Conservation (phyloP, 805 yeast genomes). For the Lachancea meyersii region DNA sequence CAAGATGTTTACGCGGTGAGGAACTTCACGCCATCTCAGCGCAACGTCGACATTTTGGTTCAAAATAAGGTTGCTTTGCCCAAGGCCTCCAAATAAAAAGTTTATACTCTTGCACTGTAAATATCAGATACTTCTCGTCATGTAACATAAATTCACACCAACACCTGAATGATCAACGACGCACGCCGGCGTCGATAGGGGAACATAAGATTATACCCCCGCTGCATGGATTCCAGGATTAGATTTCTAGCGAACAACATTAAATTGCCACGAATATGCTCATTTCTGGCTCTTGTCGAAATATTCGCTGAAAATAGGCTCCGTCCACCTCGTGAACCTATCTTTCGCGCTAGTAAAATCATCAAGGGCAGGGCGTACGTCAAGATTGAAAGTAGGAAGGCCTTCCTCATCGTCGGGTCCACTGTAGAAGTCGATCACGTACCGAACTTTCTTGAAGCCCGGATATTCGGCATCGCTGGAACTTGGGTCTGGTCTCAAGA, state of each 20-base stretch:
- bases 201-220: too few relatives aligned
- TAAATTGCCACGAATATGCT: too few relatives aligned
- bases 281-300: slow-evolving; percentile 25
- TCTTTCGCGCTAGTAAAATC: slow-evolving; percentile 55
- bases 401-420: slow-evolving; percentile 90
- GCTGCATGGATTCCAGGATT: too few relatives aligned
- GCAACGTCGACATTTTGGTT: slow-evolving; percentile 14
- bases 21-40: slow-evolving; percentile 13
- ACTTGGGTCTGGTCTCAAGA: slow-evolving; percentile 54
- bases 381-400: slow-evolving; percentile 84
- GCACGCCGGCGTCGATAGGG: slow-evolving; percentile 2
- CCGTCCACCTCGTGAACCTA: slow-evolving; percentile 60
- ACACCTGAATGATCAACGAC: not conserved
- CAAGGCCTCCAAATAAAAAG: slow-evolving; percentile 1
- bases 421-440: slow-evolving; percentile 93
- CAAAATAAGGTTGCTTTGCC: slow-evolving; percentile 13
- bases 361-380: slow-evolving; percentile 94
- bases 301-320: slow-evolving; percentile 63
- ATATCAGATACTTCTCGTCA: not conserved
- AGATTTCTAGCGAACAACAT: too few relatives aligned
- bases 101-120: slow-evolving; percentile 4
- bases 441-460: slow-evolving; percentile 69
- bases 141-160: not conserved
- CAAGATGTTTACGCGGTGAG: slow-evolving; percentile 9
- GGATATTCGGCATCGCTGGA: slow-evolving; percentile 29